These are phyloP conservation scores for Podaxis sp. DNA, from an alignment of 768 basidiomycete genomes.

Conservation along the genomic window DNA sequence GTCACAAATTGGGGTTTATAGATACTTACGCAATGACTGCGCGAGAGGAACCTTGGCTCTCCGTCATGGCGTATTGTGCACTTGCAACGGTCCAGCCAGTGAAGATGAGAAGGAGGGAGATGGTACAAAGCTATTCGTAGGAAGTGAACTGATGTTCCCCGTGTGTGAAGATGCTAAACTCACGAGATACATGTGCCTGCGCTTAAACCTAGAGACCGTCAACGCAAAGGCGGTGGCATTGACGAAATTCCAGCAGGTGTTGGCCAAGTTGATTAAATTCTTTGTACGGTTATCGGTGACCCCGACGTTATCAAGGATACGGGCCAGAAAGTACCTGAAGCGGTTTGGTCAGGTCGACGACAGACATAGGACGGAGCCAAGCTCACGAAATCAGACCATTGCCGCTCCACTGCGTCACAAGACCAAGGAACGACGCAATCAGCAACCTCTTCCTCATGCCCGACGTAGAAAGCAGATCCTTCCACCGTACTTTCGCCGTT, in stretches of 20 bases:
- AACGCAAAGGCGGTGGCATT: conserved; percentile 50
- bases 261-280: conserved; percentile 53
- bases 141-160: not conserved
- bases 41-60: conserved; percentile 38
- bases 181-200: conserved; percentile 47
- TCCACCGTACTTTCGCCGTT: conserved; percentile 42
- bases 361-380: not conserved
- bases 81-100: conserved; percentile 53
- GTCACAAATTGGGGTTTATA: not conserved
- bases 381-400: conserved; percentile 54
- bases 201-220: conserved; percentile 40
- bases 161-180: conserved; percentile 10
- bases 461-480: conserved; percentile 36
- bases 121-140: conserved; percentile 34
- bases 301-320: conserved; percentile 49
- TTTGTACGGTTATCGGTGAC: conserved; percentile 44
- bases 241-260: conserved; percentile 51
- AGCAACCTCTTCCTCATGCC: conserved; percentile 52
- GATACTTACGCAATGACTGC: conserved; percentile 42
- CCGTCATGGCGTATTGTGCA: conserved; percentile 37
- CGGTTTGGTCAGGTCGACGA: not conserved
- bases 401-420: conserved; percentile 62
- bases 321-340: conserved; percentile 48
- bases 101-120: conserved; percentile 41
- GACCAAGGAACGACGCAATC: conserved; percentile 44